Evolutionary conservation across 257 asterid species (phyloP), one percentile per base, ranked within the genome.

Genomic region (Solanum rostratum): DNA sequence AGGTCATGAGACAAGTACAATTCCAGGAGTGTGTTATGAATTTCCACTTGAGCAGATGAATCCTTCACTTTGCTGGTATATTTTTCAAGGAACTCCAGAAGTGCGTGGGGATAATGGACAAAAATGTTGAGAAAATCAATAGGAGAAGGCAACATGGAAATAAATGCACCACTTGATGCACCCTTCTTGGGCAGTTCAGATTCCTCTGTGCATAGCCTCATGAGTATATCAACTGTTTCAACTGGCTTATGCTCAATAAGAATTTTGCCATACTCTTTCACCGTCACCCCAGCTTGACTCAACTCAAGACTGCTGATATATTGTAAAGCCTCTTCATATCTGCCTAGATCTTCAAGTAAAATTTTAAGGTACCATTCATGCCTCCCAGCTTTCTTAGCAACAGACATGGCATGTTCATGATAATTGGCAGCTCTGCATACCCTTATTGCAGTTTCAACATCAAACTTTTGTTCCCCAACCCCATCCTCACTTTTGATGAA

Each of bases 331-430:
- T 96, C 99, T 39, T 93, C 99, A 88, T 92, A 96, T 86, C 95
- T 92, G 62, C 90, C 99, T 80, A 96, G 89, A 90, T 94, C 99
- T 93, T 96, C 99, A 79, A 96, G 98, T 49, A 94, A 91, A 81
- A 96, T 96, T 92, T 96, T 96, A 92, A 96, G 90, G 88, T 96
- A 96, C 94, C 95, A 91, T 86, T 96, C 98, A 84, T 96, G 99
- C 85, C 91, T 92, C 87, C 98, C 99, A 83, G 99, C 91, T 91
- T 92, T 96, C 90, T 93, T 95, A 65, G 99, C 99, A 65, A 96
- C 99, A 87, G 92, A 96, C 97, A 96, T 95, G 16, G 99, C 99
- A 88, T 96, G 99, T 89, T 96, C 99, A 55, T 95, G 98, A 90
- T 96, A 96, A 88, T 92, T 95, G 54, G 98, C 99, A 50, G 99